Base-by-base conservation (phyloP, 352 stramenopile genomes). In the Elongisporangium anandrum region DNA sequence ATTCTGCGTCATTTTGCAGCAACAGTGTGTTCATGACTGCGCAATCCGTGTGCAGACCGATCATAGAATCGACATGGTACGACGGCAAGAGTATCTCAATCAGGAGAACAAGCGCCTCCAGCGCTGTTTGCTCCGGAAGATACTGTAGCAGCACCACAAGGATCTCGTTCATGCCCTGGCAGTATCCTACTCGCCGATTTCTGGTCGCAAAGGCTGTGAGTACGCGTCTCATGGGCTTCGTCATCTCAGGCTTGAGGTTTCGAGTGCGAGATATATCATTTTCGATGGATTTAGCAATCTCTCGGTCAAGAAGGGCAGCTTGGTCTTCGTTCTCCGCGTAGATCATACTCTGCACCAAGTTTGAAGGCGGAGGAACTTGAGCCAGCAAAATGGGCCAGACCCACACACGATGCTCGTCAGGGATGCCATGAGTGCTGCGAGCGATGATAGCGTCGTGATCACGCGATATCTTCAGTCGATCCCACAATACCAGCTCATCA, bases 141-240 rank as follows among this genome's bases (percentile, higher is more conserved):
- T 91, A 85, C 59, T 89, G 70, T 16, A 94, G 65, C 48, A 94
- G 58, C 15, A 92, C 75, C 2, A 79, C 79, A 8, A 88, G 60
- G 5, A 94, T 87, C 62, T 94, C 85, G 55, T 94, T 94, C 85
- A 94, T 94, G 12, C 85, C 85, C 61, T 94, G 85, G 34, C 85
- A 94, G 54, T 94, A 94, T 0, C 85, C 85, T 34, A 94, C 81
- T 1, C 81, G 75, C 7, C 82, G 81, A 61, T 92, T 91, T 24
- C 82, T 79, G 52, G 69, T 72, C 2, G 85, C 85, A 75, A 94
- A 94, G 12, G 81, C 76, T 20, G 78, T 79, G 10, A 94, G 73
- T 16, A 92, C 81, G 49, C 79, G 73, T 7, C 81, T 68, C 78
- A 94, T 90, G 12, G 75, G 66, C 22, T 66, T 60, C 6, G 75